phyloP scores from a whole-genome alignment of 2,329 filamentous ascomycete genomes.

The Aureobasidium pullulans region DNA sequence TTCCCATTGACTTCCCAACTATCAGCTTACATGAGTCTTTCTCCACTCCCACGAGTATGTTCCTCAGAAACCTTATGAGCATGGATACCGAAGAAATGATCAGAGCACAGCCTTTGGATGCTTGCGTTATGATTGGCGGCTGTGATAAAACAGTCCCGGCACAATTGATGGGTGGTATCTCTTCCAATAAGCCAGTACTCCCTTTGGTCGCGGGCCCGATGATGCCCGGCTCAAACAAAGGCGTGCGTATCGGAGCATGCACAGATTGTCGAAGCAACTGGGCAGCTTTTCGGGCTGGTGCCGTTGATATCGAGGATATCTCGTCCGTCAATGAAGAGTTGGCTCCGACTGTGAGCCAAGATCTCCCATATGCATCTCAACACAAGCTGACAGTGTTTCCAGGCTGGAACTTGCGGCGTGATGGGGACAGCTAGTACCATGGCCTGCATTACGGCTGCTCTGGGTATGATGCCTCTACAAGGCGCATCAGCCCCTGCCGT shows the following conservation, averaged over 20 bases:
- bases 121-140: constrained; percentile 61
- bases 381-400: neutral
- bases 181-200: constrained; percentile 63
- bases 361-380: neutral
- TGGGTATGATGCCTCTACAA: constrained; percentile 47
- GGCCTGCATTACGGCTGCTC: constrained; percentile 45
- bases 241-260: constrained; percentile 61
- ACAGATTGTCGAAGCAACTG: constrained; percentile 70
- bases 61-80: constrained; percentile 65
- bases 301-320: constrained; percentile 65
- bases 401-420: constrained; percentile 46
- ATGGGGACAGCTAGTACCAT: constrained; percentile 53
- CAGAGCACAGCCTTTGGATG: constrained; percentile 61
- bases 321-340: constrained; percentile 63
- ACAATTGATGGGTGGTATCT: constrained; percentile 68
- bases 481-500: constrained; percentile 49
- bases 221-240: constrained; percentile 63
- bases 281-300: constrained; percentile 59
- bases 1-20: constrained; percentile 66
- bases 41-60: constrained; percentile 66
- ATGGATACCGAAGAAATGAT: constrained; percentile 80
- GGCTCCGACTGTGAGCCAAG: constrained; percentile 53
- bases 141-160: constrained; percentile 70
- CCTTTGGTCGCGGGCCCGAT: constrained; percentile 66
- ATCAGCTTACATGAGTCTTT: constrained; percentile 67